Percentiles rank a stretch among this genome's conserved stretches.
phyloP scores from a whole-genome alignment of 306 rosid species.

The Castanea sativa region DNA sequence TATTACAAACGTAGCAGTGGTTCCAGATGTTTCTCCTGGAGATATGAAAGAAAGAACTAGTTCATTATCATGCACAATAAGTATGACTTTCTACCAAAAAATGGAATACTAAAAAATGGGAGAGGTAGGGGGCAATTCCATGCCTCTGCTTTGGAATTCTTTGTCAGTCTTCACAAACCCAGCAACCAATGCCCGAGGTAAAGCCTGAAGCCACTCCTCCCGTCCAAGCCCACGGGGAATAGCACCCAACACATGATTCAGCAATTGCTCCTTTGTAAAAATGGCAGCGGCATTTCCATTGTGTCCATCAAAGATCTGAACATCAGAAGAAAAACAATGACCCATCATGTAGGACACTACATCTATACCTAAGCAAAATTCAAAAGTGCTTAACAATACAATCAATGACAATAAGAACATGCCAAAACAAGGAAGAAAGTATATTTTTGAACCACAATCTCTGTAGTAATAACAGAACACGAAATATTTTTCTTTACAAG shows the following conservation, averaged over 20 bases:
- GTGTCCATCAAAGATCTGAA: conserved; percentile 96
- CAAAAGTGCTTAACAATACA: conserved; percentile 6
- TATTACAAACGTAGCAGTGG: conserved; percentile 90
- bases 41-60: conserved; percentile 24
- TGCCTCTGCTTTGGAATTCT: conserved; percentile 87
- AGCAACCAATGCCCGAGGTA: conserved; percentile 93
- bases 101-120: background rate
- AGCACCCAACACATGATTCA: conserved; percentile 87
- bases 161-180: conserved; percentile 98
- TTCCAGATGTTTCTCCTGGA: conserved; percentile 96
- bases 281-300: conserved; percentile 97
- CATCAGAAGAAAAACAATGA: conserved; percentile 25
- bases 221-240: conserved; percentile 80
- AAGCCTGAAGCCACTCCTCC: conserved; percentile 96
- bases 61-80: background rate
- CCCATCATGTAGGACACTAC: conserved; percentile 8
- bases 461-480: too few relatives aligned
- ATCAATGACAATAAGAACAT: background rate
- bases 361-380: conserved; percentile 19
- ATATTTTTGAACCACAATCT: too few relatives aligned
- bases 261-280: conserved; percentile 72
- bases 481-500: too few relatives aligned
- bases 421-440: too few relatives aligned
- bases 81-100: background rate
- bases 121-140: conserved; percentile 24